Evolutionary conservation across 352 stramenopile species (phyloP).

Genomic region (Pythium vanterpoolii): DNA sequence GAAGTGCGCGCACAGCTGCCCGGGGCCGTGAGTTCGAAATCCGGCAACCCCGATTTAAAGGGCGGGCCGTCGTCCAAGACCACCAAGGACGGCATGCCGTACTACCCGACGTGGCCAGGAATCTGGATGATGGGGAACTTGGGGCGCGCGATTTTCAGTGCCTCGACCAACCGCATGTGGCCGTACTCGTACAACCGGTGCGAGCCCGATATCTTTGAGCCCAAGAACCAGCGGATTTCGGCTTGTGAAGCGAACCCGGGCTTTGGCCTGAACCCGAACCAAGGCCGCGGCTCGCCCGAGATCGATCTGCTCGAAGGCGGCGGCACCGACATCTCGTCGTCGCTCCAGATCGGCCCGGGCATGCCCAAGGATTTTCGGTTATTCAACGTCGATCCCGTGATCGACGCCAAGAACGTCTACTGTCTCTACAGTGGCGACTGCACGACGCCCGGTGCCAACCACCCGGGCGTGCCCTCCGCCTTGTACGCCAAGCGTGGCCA

Average conservation of each 20-base stretch:
- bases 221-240: constrained; percentile 43
- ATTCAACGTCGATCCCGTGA: neutral
- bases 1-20: constrained; percentile 87
- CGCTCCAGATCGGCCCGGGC: constrained; percentile 77
- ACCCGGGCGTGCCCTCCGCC: constrained; percentile 18
- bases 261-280: constrained; percentile 59
- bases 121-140: constrained; percentile 17
- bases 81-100: constrained; percentile 41
- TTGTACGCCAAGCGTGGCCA: constrained; percentile 39
- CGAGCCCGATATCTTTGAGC: constrained; percentile 31
- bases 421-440: constrained; percentile 41
- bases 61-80: constrained; percentile 29
- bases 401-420: constrained; percentile 39
- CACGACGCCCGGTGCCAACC: constrained; percentile 32
- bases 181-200: constrained; percentile 93
- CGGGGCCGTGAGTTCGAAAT: constrained; percentile 28
- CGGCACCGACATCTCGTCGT: constrained; percentile 43
- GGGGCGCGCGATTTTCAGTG: constrained; percentile 15
- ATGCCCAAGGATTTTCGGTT: constrained; percentile 46
- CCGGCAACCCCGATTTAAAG: constrained; percentile 7
- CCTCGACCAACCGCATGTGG: constrained; percentile 91
- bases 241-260: constrained; percentile 89
- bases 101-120: constrained; percentile 51
- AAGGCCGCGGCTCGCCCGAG: constrained; percentile 78
- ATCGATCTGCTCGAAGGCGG: constrained; percentile 94